These are phyloP conservation scores for Eleusine indica DNA, from an alignment of 176 grass and related monocot genomes.

Conservation along the genomic window DNA sequence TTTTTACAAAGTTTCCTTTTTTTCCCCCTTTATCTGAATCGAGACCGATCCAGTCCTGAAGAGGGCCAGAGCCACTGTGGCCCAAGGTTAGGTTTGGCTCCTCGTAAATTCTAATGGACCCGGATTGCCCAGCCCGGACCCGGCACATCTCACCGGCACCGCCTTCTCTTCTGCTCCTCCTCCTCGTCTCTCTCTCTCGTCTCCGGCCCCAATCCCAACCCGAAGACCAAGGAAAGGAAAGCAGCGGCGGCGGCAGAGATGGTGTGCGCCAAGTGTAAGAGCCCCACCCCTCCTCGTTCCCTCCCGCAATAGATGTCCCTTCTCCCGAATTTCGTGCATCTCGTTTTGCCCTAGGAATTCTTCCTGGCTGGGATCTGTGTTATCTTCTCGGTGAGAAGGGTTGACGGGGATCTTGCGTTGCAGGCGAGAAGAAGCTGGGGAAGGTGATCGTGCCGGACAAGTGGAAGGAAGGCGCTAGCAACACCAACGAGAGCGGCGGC, in stretches of 20 bases:
- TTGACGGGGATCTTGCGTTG: not conserved
- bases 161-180: not conserved
- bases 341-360: conserved; percentile 18
- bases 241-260: conserved; percentile 20
- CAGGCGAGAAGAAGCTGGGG: conserved; percentile 97
- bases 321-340: not conserved
- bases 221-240: not conserved
- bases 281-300: not conserved
- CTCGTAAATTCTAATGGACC: not conserved
- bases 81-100: not conserved
- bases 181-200: not conserved
- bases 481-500: conserved; percentile 86
- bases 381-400: not conserved
- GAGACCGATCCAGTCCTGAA: not conserved
- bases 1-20: too few species aligned
- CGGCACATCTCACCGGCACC: not conserved
- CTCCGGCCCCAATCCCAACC: not conserved
- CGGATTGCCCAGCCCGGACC: not conserved
- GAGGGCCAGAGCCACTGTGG: not conserved
- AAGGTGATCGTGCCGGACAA: conserved; percentile 99
- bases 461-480: conserved; percentile 99
- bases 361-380: not conserved
- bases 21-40: too few species aligned
- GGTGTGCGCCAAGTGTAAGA: conserved; percentile 64
- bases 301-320: not conserved